These are phyloP conservation scores for Kodamaea sagamina DNA, from an alignment of 805 yeast species.

Conservation along the genomic window DNA sequence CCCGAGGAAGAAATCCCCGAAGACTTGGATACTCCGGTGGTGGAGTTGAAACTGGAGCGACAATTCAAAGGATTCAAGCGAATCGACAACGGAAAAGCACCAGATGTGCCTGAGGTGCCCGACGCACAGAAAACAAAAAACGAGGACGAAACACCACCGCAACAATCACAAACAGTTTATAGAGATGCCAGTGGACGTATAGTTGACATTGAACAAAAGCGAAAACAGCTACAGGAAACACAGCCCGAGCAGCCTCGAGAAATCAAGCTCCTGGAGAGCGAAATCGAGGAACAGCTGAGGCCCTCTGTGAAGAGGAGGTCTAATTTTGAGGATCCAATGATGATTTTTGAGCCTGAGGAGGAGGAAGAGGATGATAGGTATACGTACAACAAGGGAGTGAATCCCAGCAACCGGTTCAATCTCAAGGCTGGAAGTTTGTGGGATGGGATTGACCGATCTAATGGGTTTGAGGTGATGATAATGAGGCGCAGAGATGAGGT, in stretches of 20 bases:
- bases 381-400: slow-evolving; percentile 48
- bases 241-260: slow-evolving; percentile 18
- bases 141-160: not conserved
- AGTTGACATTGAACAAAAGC: slow-evolving; percentile 40
- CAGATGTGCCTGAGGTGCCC: slow-evolving; percentile 3
- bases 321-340: slow-evolving; percentile 65
- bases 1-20: slow-evolving; percentile 6
- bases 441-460: slow-evolving; percentile 91
- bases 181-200: slow-evolving; percentile 65
- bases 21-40: slow-evolving; percentile 24
- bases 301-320: slow-evolving; percentile 26
- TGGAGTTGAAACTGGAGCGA: slow-evolving; percentile 18
- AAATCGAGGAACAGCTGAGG: slow-evolving; percentile 38
- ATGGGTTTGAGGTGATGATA: slow-evolving; percentile 77
- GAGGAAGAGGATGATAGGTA: slow-evolving; percentile 19
- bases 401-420: slow-evolving; percentile 70
- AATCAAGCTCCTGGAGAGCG: slow-evolving; percentile 24
- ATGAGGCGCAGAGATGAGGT: slow-evolving; percentile 40
- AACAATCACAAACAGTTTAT: slow-evolving; percentile 42
- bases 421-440: slow-evolving; percentile 80
- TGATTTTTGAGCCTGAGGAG: slow-evolving; percentile 38
- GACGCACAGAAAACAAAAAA: slow-evolving; percentile 1
- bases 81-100: slow-evolving; percentile 31
- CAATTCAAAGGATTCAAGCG: slow-evolving; percentile 37
- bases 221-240: slow-evolving; percentile 22